Evolutionary conservation across 257 asterid genomes (phyloP).

Genomic region (Solanum piurae): DNA sequence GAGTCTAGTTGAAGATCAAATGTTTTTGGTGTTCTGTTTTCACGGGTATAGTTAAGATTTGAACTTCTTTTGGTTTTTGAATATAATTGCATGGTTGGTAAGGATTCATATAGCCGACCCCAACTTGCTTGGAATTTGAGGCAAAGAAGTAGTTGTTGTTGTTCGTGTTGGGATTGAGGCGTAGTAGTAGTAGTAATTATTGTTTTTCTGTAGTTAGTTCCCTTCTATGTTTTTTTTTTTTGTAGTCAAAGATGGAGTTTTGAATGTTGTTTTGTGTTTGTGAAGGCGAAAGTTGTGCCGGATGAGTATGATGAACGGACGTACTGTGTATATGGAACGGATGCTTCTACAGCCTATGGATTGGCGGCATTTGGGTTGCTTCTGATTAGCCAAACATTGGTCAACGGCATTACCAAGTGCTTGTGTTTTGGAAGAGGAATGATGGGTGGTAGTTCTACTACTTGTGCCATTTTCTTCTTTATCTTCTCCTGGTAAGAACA

Average conservation of each 20-base stretch:
- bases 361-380: conserved; percentile 87
- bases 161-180: neutral
- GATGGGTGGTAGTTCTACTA: conserved; percentile 50
- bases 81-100: neutral
- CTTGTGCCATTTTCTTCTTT: conserved; percentile 65
- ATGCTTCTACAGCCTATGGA: conserved; percentile 92
- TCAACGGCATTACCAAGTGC: conserved; percentile 85
- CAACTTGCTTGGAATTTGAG: neutral
- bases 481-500: conserved; percentile 64
- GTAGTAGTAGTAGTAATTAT: neutral
- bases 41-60: neutral
- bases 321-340: conserved; percentile 67
- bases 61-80: neutral
- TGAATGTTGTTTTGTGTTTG: neutral
- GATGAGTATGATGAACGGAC: conserved; percentile 86
- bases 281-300: conserved; percentile 67
- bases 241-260: neutral
- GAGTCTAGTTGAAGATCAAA: neutral
- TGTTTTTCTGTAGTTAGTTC: neutral
- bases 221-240: neutral
- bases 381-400: conserved; percentile 56
- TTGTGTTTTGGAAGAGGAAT: conserved; percentile 78
- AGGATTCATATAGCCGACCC: neutral
- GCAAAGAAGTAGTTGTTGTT: neutral
- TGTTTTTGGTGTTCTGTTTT: neutral